A percentile compares a stretch with the other conserved stretches of the same genome.
Evolutionary conservation across 306 rosid species (phyloP).

Genomic region (Dryas alaskensis): DNA sequence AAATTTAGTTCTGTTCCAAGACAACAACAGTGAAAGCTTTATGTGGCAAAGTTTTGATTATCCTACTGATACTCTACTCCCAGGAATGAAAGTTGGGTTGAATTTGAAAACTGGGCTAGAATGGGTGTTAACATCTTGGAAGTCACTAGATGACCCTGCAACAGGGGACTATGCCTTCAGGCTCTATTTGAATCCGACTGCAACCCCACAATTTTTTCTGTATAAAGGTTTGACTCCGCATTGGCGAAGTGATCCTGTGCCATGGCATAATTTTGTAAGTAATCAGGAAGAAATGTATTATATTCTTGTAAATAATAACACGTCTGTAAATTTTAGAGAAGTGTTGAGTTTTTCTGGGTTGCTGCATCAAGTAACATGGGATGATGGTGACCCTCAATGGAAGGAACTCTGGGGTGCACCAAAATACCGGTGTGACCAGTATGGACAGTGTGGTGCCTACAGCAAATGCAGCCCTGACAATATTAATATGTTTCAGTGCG

Average conservation of each 20-base stretch:
- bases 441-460: constrained; percentile 44
- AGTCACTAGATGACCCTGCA: not conserved
- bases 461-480: constrained; percentile 43
- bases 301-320: not conserved
- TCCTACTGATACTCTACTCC: constrained; percentile 33
- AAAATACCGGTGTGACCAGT: constrained; percentile 34
- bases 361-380: not conserved
- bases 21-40: not conserved
- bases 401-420: constrained; percentile 33
- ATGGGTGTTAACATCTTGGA: constrained; percentile 12
- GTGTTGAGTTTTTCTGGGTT: not conserved
- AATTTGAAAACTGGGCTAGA: constrained; percentile 2
- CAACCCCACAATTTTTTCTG: not conserved
- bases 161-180: not conserved
- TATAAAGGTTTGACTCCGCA: not conserved
- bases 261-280: not conserved
- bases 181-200: not conserved
- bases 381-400: not conserved
- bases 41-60: constrained; percentile 47
- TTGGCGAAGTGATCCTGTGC: not conserved
- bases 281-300: not conserved
- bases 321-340: not conserved
- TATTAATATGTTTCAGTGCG: constrained; percentile 30
- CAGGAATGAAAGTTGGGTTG: constrained; percentile 18
- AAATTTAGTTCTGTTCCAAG: constrained; percentile 9